Evolutionary conservation across 2,329 filamentous ascomycete genomes (phyloP), one percentile per base, ranked within the genome.

Genomic region (Dactylellina haptotyla): DNA sequence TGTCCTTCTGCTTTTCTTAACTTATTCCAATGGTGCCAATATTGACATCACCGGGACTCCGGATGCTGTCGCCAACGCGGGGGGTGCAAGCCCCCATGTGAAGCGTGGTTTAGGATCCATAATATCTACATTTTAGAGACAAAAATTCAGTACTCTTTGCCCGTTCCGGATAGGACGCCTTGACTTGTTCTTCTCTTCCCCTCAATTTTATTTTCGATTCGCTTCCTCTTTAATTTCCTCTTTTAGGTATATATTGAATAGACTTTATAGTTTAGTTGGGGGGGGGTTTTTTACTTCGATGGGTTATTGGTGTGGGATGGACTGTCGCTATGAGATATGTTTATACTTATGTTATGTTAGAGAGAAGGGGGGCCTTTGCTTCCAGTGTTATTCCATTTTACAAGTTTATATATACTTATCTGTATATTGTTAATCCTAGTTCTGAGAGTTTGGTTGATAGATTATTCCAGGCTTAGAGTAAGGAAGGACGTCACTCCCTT

Each of bases 251-350:
- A 50, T 51, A 10, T 20, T 46, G 23, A 46, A 51, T 65, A 66
- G 61, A 75, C 51, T 59, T 76, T 73, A 76, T 28, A 43, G 53
- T 77, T 59, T 75, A 75, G 72, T 72, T 75, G 75, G 67, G 69
- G 75, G 70, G 75, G 75, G 77, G 25, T 5, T 5, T 3, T 26
- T 50, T 28, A 6, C n/a, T 80, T 79, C 32, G 8, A 4, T 9
- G 48, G 46, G 23, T 9, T 34, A 18, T 34, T 30, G 30, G 28
- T 8, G 9, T 53, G 26, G 18, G 14, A 8, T 4, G 16, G 20
- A 5, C 6, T 28, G 16, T 54, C 4, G 50, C 5, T 23, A 43
- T 23, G 34, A 43, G 53, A 41, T 43, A 41, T 43, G 53, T 26
- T 57, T 57, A 43, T 43, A 41, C 4, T 23, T n/a, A 20, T 45